phyloP scores from a whole-genome alignment of 441 rosid genomes.

The Dalechampia spathulata region DNA sequence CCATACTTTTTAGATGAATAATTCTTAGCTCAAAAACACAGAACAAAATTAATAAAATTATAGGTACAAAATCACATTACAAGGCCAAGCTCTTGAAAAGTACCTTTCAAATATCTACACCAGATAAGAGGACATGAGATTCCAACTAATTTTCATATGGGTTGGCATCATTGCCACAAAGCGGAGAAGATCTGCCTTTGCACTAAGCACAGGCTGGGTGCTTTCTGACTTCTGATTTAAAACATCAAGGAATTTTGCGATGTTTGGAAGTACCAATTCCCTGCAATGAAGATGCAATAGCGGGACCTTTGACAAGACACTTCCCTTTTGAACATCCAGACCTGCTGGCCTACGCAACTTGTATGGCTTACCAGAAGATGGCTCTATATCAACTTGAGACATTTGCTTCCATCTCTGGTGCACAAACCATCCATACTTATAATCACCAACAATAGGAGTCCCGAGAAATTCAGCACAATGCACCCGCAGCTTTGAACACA shows the following conservation, averaged over 20 bases:
- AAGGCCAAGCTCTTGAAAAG: background rate
- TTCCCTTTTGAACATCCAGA: conserved; percentile 54
- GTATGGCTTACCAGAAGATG: conserved; percentile 22
- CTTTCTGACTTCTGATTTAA: conserved; percentile 26
- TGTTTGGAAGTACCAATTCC: conserved; percentile 61
- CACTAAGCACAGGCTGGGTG: conserved; percentile 16
- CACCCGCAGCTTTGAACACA: conserved; percentile 59
- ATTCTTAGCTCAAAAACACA: background rate
- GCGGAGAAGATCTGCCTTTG: conserved; percentile 56
- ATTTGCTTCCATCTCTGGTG: conserved; percentile 49
- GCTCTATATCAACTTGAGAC: conserved; percentile 29
- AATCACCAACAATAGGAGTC: conserved; percentile 92
- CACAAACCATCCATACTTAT: conserved; percentile 84
- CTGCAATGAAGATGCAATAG: conserved; percentile 80
- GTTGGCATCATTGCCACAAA: conserved; percentile 76
- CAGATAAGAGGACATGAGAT: conserved; percentile 37
- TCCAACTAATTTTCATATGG: conserved; percentile 96
- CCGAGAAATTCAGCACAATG: conserved; percentile 94
- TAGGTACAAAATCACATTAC: background rate
- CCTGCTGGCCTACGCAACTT: conserved; percentile 25
- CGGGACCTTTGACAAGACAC: conserved; percentile 44
- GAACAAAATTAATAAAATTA: background rate
- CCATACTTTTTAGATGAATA: background rate
- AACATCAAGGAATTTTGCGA: conserved; percentile 48
- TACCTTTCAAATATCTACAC: background rate